Evolutionary conservation across 805 yeast genomes (phyloP), one percentile per base, ranked within the genome.

Genomic region (Pichia gijzeniarum): DNA sequence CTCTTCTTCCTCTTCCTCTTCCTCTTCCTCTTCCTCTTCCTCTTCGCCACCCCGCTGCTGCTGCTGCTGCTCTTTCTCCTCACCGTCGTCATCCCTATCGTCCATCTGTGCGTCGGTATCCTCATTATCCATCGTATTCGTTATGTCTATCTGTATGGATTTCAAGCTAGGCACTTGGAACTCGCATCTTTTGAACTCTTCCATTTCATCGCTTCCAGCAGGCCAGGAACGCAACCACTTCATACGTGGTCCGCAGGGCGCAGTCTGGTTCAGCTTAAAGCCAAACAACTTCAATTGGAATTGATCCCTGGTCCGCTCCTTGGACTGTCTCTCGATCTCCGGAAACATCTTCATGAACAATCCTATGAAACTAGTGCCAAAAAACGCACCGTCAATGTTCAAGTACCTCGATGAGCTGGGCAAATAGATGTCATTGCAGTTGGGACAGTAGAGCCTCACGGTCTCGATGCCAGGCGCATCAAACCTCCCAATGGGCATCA

Each of bases 321-420:
- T 72, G 18, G 40, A 18, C 57, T 85, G 88, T 55, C 78, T 77
- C 59, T 85, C 95, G 41, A 89, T 77, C 52, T 88, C 97, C n/a
- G 93, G 88, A 67, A 83, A 89, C 76, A 86, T 84, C 60, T 89
- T 85, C 49, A 93, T 78, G 57, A 93, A 85, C 54, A 93, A 74
- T 2, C 96, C 97, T 1, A 96, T 93, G 68, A 93, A 93, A 31
- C 95, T 82, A 0, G 98, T 88, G 5, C 99, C 98, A 69, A 95
- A 93, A 58, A 84, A 93, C 1, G 98, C 96, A 5, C 99, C 99
- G 64, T 93, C 99, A 36, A 93, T 78, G 59, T 87, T 86, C 47
- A 85, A 69, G 64, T 86, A 90, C 50, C 95, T 73, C n/a, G 90
- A 80, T 45, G 89, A 82, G 45, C 83, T 79, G 1, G 98, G 98